phyloP scores from a whole-genome alignment of 306 rosid species.

The Chamaecrista fasciculata region DNA sequence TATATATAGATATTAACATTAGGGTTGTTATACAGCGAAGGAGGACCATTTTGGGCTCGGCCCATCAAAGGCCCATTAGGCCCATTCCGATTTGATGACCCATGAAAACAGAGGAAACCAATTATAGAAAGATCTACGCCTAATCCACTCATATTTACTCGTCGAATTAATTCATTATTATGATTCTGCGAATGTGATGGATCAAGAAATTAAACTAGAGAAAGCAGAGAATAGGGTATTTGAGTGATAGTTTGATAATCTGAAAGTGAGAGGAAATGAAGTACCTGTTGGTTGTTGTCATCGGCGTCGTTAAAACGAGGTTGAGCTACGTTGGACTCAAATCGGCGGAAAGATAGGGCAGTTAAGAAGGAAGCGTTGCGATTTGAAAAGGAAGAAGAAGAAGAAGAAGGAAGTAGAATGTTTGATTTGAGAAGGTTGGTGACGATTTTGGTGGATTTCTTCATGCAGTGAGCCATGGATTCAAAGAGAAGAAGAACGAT shows the following conservation, averaged over 20 bases:
- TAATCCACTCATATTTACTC: no score
- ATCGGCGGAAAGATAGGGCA: slow-evolving; percentile 36
- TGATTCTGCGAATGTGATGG: no score
- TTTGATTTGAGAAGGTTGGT: slow-evolving; percentile 24
- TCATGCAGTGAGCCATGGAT: slow-evolving; percentile 35
- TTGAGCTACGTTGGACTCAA: slow-evolving; percentile 38
- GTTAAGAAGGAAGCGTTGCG: background rate
- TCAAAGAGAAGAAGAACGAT: background rate
- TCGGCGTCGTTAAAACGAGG: slow-evolving; percentile 1
- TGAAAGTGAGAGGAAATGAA: background rate
- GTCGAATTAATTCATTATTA: no score
- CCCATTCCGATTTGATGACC: no score
- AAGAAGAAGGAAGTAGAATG: background rate
- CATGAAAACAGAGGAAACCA: no score
- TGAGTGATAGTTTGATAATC: background rate
- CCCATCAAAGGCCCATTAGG: background rate
- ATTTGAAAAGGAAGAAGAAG: background rate
- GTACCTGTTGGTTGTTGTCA: slow-evolving; percentile 44
- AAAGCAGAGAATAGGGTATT: background rate
- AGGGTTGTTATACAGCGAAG: background rate
- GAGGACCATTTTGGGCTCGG: background rate
- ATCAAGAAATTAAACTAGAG: no score
- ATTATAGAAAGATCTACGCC: no score
- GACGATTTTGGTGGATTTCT: slow-evolving; percentile 33
- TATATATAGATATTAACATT: background rate